Percentiles rank a stretch among this genome's conserved stretches.
Evolutionary conservation across 345 rosid genomes (phyloP).

Genomic region (Euphorbia lathyris): DNA sequence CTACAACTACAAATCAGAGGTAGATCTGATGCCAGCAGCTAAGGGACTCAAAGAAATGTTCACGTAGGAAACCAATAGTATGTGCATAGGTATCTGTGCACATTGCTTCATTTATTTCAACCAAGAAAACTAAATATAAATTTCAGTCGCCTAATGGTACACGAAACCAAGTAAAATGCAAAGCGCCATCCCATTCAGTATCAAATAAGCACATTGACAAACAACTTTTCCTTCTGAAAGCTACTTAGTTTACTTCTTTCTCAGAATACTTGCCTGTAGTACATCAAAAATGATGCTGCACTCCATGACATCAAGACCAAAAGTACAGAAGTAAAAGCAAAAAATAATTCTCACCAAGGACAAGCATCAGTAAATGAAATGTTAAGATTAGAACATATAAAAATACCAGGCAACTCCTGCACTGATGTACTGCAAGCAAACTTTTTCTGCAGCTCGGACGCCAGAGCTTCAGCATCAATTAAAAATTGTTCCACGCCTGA

Average conservation of each 20-base stretch:
- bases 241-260: not conserved
- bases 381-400: not conserved
- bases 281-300: not conserved
- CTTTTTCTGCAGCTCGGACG: constrained; percentile 96
- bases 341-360: not conserved
- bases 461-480: constrained; percentile 77
- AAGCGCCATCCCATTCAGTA: not conserved
- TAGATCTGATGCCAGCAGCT: too few relatives aligned
- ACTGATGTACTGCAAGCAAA: constrained; percentile 92
- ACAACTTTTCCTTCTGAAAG: not conserved
- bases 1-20: too few relatives aligned
- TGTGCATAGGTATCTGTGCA: too few relatives aligned
- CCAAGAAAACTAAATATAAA: not conserved
- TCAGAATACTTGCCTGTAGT: not conserved
- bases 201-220: not conserved
- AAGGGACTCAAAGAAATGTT: too few relatives aligned
- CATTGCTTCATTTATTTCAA: too few relatives aligned
- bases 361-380: not conserved
- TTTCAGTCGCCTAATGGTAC: not conserved
- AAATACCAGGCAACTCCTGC: constrained; percentile 71
- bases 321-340: not conserved
- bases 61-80: too few relatives aligned
- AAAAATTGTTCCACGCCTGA: constrained; percentile 77
- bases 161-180: not conserved
- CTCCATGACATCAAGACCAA: not conserved